Evolutionary conservation across 139 green algal genomes (phyloP).

Genomic region (Closterium sp.): DNA sequence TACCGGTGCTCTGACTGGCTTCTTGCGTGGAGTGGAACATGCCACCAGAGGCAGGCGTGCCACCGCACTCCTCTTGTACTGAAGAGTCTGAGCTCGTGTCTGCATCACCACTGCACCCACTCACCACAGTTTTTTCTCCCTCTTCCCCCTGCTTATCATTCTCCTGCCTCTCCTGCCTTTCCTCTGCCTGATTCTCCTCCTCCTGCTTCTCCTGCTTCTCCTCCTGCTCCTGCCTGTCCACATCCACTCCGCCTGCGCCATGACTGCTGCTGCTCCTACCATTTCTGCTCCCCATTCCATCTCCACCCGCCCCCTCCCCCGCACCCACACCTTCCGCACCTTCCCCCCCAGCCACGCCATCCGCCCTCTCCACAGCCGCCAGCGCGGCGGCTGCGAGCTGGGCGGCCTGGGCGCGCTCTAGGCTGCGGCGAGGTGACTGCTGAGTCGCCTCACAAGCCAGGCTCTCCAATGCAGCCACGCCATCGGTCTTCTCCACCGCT

Average conservation of each 20-base stretch:
- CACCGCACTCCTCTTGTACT: background rate
- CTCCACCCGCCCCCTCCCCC: too few species aligned
- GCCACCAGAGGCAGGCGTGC: background rate
- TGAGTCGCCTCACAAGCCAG: too few species aligned
- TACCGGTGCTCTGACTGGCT: background rate
- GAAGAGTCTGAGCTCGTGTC: background rate
- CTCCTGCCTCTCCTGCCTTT: background rate
- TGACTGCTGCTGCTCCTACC: too few species aligned
- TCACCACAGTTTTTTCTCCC: background rate
- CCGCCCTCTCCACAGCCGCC: background rate
- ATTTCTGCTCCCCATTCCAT: too few species aligned
- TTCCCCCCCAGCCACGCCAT: background rate
- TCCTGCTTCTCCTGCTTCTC: background rate
- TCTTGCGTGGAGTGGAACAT: background rate
- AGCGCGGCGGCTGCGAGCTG: background rate
- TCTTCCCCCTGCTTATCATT: background rate
- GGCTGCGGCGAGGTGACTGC: too few species aligned
- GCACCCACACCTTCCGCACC: background rate
- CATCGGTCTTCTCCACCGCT: background rate
- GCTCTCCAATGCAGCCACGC: too few species aligned
- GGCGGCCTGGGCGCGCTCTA: background rate
- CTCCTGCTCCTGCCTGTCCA: background rate
- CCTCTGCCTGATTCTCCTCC: background rate
- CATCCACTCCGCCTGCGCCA: background rate
- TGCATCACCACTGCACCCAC: background rate